These are phyloP conservation scores for Pulveroboletus sp. DNA, from an alignment of 768 basidiomycete genomes.

Conservation along the genomic window DNA sequence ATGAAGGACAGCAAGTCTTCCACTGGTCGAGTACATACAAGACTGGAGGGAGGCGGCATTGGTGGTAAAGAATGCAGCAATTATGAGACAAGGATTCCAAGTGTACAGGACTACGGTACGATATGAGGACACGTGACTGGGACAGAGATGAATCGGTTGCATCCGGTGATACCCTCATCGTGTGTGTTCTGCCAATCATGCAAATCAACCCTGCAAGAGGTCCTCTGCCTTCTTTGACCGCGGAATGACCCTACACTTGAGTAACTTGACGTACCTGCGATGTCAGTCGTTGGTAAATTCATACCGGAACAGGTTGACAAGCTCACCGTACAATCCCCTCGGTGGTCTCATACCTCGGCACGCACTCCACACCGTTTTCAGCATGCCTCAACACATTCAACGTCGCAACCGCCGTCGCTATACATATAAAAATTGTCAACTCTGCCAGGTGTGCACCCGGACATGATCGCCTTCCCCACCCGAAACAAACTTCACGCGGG, in stretches of 20 bases:
- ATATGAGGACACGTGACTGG: no score
- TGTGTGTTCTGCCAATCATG: no score
- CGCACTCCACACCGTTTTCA: background rate
- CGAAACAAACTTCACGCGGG: constrained; percentile 12
- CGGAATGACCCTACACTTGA: constrained; percentile 7
- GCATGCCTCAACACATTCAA: background rate
- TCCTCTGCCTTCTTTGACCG: constrained; percentile 5
- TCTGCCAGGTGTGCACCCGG: constrained; percentile 9
- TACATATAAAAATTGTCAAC: no score
- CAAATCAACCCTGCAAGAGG: constrained; percentile 1
- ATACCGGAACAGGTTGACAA: no score
- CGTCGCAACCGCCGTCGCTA: constrained; percentile 8
- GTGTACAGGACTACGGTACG: no score
- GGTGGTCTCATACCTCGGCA: background rate
- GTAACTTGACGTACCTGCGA: constrained; percentile 6
- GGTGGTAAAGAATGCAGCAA: no score
- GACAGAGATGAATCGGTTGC: no score
- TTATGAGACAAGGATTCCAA: no score
- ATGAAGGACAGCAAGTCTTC: no score
- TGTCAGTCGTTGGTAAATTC: background rate
- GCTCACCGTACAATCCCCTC: constrained; percentile 2
- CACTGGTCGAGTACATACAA: no score
- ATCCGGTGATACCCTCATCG: no score
- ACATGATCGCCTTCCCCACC: constrained; percentile 13
- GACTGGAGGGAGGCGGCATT: no score